These are phyloP conservation scores for Hippophae rhamnoides DNA, from an alignment of 306 rosid species.

Conservation along the genomic window DNA sequence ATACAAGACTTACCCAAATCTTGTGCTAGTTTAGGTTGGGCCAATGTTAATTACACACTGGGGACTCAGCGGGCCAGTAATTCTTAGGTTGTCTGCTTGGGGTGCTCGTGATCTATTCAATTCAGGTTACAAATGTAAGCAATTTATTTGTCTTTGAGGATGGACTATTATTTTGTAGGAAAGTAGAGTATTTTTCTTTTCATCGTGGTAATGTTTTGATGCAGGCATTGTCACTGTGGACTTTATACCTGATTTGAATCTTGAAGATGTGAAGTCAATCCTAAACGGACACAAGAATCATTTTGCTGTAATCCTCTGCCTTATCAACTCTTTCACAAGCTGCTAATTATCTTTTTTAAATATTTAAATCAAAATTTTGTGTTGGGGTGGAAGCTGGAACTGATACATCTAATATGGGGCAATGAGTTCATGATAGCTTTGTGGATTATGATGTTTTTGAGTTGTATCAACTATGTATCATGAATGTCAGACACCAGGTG, in stretches of 20 bases:
- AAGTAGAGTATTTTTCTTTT: conserved; percentile 6
- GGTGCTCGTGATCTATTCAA: conserved; percentile 71
- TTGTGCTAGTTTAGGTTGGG: conserved; percentile 51
- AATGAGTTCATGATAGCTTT: background rate
- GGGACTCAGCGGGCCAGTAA: conserved; percentile 94
- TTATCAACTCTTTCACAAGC: conserved; percentile 14
- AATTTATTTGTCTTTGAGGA: background rate
- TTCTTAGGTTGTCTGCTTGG: conserved; percentile 94
- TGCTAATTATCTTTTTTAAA: background rate
- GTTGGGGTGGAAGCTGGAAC: conserved; percentile 2
- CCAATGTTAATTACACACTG: conserved; percentile 87
- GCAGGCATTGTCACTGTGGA: conserved; percentile 69
- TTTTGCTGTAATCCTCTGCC: conserved; percentile 46
- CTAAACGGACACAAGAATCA: conserved; percentile 58
- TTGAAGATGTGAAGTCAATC: conserved; percentile 52
- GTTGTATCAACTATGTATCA: background rate
- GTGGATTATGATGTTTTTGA: background rate
- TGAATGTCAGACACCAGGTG: background rate
- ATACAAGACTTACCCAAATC: conserved; percentile 5
- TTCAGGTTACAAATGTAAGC: conserved; percentile 59
- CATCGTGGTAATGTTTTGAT: conserved; percentile 27
- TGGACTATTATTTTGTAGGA: background rate
- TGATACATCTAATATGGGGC: too few species aligned
- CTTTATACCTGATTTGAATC: conserved; percentile 67
- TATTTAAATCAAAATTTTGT: background rate